Conservation (phyloP, 495 filamentous ascomycete species). For the Xylaria nigripes region DNA sequence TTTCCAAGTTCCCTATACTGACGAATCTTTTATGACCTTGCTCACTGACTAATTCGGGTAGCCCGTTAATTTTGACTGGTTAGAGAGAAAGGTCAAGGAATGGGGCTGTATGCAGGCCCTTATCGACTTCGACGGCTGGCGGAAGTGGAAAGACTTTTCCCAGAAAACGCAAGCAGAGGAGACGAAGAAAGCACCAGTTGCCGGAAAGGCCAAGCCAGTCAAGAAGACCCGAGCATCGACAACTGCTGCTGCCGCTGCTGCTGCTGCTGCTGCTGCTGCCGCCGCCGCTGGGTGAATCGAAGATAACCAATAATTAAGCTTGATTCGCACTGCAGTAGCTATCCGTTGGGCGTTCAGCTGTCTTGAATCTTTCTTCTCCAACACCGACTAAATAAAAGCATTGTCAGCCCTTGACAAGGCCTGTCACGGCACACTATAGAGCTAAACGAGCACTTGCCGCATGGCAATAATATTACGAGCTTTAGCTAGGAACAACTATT, state of each 20-base stretch:
- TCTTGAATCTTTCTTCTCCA: neutral
- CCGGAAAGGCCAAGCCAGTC: conserved; percentile 23
- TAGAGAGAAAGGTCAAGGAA: conserved; percentile 94
- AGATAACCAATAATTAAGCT: neutral
- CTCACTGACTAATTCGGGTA: conserved; percentile 25
- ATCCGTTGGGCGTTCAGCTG: neutral
- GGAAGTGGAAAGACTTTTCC: conserved; percentile 85
- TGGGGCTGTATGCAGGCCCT: conserved; percentile 99
- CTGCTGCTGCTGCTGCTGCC: too few species aligned
- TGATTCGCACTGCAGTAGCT: neutral
- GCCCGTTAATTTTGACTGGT: conserved; percentile 97
- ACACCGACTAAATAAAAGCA: neutral
- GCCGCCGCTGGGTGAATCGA: conserved; percentile 13
- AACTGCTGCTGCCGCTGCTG: too few species aligned
- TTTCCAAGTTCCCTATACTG: neutral
- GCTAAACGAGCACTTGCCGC: neutral
- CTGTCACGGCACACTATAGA: neutral
- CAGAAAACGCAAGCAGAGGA: conserved; percentile 30
- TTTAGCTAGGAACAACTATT: neutral
- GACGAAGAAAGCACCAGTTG: conserved; percentile 23
- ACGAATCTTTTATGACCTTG: neutral
- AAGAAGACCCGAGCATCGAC: conserved; percentile 34
- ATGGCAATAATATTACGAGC: neutral
- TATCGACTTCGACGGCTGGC: conserved; percentile 98
- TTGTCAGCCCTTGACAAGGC: neutral